phyloP scores from a whole-genome alignment of 2,329 filamentous ascomycete genomes.

The Calonectria hawksworthii region DNA sequence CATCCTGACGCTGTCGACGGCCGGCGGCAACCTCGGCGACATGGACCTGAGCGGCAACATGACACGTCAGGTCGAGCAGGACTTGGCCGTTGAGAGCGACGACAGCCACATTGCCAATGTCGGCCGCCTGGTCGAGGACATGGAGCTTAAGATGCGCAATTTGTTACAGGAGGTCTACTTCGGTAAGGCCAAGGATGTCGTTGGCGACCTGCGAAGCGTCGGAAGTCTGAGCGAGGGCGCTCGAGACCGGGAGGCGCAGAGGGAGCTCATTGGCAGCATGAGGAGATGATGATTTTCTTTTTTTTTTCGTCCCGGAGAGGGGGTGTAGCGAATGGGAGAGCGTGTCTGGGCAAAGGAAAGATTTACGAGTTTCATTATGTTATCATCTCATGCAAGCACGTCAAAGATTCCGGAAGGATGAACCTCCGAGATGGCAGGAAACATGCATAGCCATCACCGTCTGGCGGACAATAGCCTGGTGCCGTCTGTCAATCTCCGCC shows the following conservation, averaged over 20 bases:
- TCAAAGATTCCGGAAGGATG: not conserved
- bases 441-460: not conserved
- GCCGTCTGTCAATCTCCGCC: not conserved
- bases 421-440: slow-evolving; percentile 4
- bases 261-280: slow-evolving; percentile 85
- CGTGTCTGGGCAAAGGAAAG: not conserved
- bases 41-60: slow-evolving; percentile 98
- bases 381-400: slow-evolving; percentile 23
- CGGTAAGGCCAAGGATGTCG: slow-evolving; percentile 98
- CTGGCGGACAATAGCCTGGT: slow-evolving; percentile 1
- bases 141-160: slow-evolving; percentile 99
- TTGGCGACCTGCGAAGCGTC: slow-evolving; percentile 92
- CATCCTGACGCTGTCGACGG: slow-evolving; percentile 86
- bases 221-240: slow-evolving; percentile 87
- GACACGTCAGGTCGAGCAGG: slow-evolving; percentile 95
- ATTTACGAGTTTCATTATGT: slow-evolving; percentile 28
- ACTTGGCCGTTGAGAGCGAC: slow-evolving; percentile 90
- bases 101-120: slow-evolving; percentile 96
- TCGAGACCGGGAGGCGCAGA: slow-evolving; percentile 85
- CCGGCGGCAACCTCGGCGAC: slow-evolving; percentile 74
- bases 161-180: slow-evolving; percentile 99
- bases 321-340: not conserved
- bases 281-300: slow-evolving; percentile 51
- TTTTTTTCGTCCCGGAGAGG: not conserved
- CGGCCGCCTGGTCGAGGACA: slow-evolving; percentile 94